Evolutionary conservation across 495 filamentous ascomycete genomes (phyloP), one percentile per base, ranked within the genome.

Genomic region (Penicillium desertorum): DNA sequence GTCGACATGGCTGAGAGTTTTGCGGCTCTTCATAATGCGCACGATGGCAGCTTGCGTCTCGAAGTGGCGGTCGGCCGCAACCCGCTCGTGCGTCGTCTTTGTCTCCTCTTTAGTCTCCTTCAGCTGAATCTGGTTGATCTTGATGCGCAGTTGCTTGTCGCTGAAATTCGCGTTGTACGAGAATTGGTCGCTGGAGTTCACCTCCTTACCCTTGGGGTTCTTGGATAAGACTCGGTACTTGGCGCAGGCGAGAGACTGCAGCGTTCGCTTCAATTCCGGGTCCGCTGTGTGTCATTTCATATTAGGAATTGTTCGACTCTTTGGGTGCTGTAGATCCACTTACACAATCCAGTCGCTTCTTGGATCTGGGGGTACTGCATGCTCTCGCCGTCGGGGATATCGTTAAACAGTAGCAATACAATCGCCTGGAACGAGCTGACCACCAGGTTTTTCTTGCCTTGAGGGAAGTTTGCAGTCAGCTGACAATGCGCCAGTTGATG

Each of bases 41-140:
- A 97, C 94, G 60, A 99, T 93, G 1, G 95, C 95, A 14, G 94
- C 95, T 71, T 99, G 95, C 0, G 91, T 96, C 78, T 99, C 94
- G 61, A 91, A 96, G 65, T 96, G 89, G 23, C 94, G 79, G 64
- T 99, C 95, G 29, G 87, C 87, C 2, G 87, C 87, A 0, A 98
- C 91, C 4, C 89, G 80, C 72, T 96, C 88, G 68, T 97, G 91
- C 2, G 92, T 98, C 62, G 88, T 89, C 70, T 91, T 87, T 70
- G 96, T 96, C 76, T 99, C 94, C 64, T 88, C 79, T 57, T 83
- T 84, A 8, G 95, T 98, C 75, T 98, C 95, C 70, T 92, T 93
- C 46, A 97, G 81, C 73, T 99, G 95, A 57, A 99, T 91, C 72
- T 95, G 90, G 74, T 98, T 98, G 79, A 98, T 96, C 78, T 99